Evolutionary conservation across 768 basidiomycete genomes (phyloP).

Genomic region (Pleurotus citrinopileatus): DNA sequence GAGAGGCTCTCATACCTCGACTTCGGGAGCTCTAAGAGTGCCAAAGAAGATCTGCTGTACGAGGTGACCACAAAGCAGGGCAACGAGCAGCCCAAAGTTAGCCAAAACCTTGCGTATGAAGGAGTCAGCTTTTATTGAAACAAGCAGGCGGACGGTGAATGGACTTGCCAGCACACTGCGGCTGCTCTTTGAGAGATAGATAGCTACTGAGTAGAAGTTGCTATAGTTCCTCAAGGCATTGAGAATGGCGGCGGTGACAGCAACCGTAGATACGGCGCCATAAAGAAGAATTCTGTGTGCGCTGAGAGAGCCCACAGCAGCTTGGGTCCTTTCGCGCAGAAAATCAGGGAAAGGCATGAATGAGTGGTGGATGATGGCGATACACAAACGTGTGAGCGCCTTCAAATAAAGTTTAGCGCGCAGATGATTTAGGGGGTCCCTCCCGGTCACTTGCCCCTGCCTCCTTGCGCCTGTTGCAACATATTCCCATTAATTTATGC

Average conservation of each 20-base stretch:
- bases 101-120: slow-evolving; percentile 95
- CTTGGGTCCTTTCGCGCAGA: slow-evolving; percentile 50
- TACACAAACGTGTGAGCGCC: slow-evolving; percentile 4
- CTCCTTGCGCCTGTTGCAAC: too few relatives aligned
- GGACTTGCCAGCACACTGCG: slow-evolving; percentile 82
- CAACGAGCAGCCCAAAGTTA: slow-evolving; percentile 83
- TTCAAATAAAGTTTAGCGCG: not conserved
- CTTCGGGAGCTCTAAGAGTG: slow-evolving; percentile 77
- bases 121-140: too few relatives aligned
- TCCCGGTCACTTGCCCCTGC: too few relatives aligned
- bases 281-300: slow-evolving; percentile 72
- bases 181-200: slow-evolving; percentile 90
- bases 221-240: slow-evolving; percentile 81
- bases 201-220: slow-evolving; percentile 93
- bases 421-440: too few relatives aligned
- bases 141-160: too few relatives aligned
- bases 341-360: slow-evolving; percentile 51
- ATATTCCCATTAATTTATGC: too few relatives aligned
- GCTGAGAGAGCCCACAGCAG: slow-evolving; percentile 46
- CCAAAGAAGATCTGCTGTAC: slow-evolving; percentile 93
- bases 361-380: slow-evolving; percentile 12
- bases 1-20: slow-evolving; percentile 76
- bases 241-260: slow-evolving; percentile 69
- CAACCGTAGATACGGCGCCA: slow-evolving; percentile 57
- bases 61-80: slow-evolving; percentile 71